Evolutionary conservation across 2,329 filamentous ascomycete genomes (phyloP).

Genomic region (Hypoxylon sp.): DNA sequence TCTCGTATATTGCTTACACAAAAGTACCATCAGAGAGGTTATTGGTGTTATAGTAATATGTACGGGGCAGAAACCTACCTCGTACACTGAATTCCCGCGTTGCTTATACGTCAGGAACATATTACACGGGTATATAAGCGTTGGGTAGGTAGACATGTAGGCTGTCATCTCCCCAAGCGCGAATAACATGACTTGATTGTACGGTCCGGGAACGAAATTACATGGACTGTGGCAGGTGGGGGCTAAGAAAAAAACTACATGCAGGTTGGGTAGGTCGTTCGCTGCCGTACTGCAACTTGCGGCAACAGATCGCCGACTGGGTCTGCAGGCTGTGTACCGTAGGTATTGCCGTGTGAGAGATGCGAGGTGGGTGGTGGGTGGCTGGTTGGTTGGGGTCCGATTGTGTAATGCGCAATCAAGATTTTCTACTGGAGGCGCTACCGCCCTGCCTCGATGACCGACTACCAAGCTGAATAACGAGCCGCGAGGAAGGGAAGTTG

Average conservation of each 20-base stretch:
- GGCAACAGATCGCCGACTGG: constrained; percentile 26
- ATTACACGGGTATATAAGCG: not conserved
- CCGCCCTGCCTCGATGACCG: constrained; percentile 8
- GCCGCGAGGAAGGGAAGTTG: constrained; percentile 33
- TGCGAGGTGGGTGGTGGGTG: constrained; percentile 19
- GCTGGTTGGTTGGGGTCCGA: constrained; percentile 28
- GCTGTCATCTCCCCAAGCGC: constrained; percentile 11
- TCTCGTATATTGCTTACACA: constrained; percentile 7
- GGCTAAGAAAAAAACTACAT: not conserved
- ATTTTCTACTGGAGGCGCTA: constrained; percentile 34
- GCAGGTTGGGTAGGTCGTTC: constrained; percentile 10
- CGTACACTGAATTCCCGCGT: constrained; percentile 2
- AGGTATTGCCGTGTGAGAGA: not conserved
- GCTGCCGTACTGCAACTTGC: constrained; percentile 5
- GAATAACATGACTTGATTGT: not conserved
- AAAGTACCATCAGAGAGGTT: constrained; percentile 7
- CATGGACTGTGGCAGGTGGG: not conserved
- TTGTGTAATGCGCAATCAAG: constrained; percentile 25
- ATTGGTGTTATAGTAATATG: constrained; percentile 21
- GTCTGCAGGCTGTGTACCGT: constrained; percentile 20
- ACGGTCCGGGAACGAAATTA: not conserved
- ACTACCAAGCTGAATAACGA: constrained; percentile 6
- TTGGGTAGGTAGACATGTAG: constrained; percentile 5
- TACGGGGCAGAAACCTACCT: constrained; percentile 21
- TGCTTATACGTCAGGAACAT: not conserved